These are phyloP conservation scores for Boletus pseudopeckii DNA, from an alignment of 768 basidiomycete species.

Conservation along the genomic window DNA sequence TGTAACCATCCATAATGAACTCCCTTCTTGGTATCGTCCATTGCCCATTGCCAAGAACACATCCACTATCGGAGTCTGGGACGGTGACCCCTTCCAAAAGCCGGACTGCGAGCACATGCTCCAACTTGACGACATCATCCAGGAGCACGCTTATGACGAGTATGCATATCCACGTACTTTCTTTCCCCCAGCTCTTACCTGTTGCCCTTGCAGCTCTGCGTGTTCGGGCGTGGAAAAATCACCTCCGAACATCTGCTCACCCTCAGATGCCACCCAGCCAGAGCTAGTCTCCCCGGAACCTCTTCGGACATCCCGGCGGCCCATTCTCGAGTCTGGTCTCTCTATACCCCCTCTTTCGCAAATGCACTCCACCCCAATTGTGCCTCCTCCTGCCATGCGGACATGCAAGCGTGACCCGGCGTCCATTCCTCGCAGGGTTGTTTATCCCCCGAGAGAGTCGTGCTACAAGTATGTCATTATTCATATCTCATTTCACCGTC, in stretches of 20 bases:
- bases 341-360: constrained; percentile 36
- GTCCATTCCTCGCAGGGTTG: constrained; percentile 52
- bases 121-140: constrained; percentile 68
- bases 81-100: constrained; percentile 42
- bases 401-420: constrained; percentile 55
- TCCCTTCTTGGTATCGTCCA: constrained; percentile 57
- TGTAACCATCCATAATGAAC: constrained; percentile 47
- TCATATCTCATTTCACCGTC: constrained; percentile 2
- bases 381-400: constrained; percentile 63
- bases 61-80: constrained; percentile 42
- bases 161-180: constrained; percentile 35
- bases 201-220: constrained; percentile 13
- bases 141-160: constrained; percentile 76
- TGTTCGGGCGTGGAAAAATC: constrained; percentile 21
- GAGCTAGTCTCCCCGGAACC: constrained; percentile 30
- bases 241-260: constrained; percentile 5
- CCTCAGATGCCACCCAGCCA: constrained; percentile 34
- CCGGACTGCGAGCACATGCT: constrained; percentile 56
- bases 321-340: constrained; percentile 27
- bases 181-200: not conserved
- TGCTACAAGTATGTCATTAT: constrained; percentile 63
- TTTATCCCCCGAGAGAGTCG: constrained; percentile 68
- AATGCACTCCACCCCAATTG: constrained; percentile 53
- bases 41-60: constrained; percentile 41
- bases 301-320: constrained; percentile 33